These are phyloP conservation scores for Colletotrichum neosansevieriae DNA, from an alignment of 2,329 filamentous ascomycete species.

Conservation along the genomic window DNA sequence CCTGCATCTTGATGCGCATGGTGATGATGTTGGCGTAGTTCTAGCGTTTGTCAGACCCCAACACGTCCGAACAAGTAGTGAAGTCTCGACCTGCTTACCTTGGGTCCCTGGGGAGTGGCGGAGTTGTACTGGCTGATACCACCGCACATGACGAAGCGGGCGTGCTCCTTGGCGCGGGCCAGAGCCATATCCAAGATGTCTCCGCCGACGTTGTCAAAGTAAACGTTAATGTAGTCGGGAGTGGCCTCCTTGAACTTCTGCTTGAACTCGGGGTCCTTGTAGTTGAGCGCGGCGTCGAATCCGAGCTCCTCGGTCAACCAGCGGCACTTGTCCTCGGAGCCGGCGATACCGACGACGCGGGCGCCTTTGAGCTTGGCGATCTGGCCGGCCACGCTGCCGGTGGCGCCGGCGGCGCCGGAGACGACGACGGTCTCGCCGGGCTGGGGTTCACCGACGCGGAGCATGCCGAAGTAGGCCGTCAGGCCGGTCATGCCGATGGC, in stretches of 20 bases:
- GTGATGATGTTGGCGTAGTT: constrained; percentile 65
- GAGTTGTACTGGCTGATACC: constrained; percentile 78
- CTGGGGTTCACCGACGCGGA: constrained; percentile 75
- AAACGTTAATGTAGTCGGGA: constrained; percentile 72
- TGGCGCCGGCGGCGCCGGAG: constrained; percentile 82
- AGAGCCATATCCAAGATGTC: constrained; percentile 77
- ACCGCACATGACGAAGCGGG: constrained; percentile 80
- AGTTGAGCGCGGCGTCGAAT: constrained; percentile 76
- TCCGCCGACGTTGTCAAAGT: constrained; percentile 81
- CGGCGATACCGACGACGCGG: constrained; percentile 73
- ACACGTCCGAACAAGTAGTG: neutral
- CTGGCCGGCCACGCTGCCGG: constrained; percentile 81
- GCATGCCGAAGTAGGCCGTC: constrained; percentile 82
- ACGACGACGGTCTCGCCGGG: constrained; percentile 81
- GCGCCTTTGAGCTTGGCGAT: constrained; percentile 80
- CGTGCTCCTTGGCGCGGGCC: constrained; percentile 68
- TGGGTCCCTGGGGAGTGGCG: constrained; percentile 65
- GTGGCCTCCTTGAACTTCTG: constrained; percentile 71
- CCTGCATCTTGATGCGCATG: constrained; percentile 73
- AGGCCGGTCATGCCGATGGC: constrained; percentile 75
- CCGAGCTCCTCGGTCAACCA: constrained; percentile 75
- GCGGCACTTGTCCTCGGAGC: constrained; percentile 74
- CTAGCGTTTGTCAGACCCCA: constrained; percentile 45
- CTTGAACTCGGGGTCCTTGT: constrained; percentile 73
- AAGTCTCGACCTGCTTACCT: constrained; percentile 47